Base-by-base conservation (phyloP, 805 yeast species). In the Candida ficus region DNA sequence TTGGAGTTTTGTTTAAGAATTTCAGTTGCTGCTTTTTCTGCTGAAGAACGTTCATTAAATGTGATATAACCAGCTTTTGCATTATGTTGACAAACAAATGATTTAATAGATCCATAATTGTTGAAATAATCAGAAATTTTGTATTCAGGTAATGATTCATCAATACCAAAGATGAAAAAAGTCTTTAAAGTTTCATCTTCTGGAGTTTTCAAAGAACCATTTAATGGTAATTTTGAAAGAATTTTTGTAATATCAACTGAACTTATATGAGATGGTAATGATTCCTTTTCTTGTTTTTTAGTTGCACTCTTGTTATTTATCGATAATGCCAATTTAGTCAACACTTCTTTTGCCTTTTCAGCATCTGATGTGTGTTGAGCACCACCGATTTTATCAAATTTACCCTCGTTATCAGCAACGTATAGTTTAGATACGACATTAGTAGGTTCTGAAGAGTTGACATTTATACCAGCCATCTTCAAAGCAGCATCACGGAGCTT, bases 401-500 rank as follows among this genome's bases (percentile, higher is more conserved):
- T 47, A 4, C 50, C 69, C 39, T 70, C 72, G 41, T 75, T 71
- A 44, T 72, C 68, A 3, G 85, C 83, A 38, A 73, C 64, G 50
- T 74, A 82, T 29, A 76, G 61, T 56, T 74, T 75, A 40, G 78
- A 68, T 50, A 78, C 66, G 28, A 74, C 68, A 56, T 75, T 70
- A 53, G 75, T 57, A 34, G 78, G 71, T 56, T 76, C 68, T 21
- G 58, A 52, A 1, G 64, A 40, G 4, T 55, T 57, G 3, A 59
- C 47, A 20, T 63, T 68, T 13, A 70, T 64, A 13, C 80, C 81
- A 2, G 90, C 82, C 71, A 87, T 70, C 50, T 79, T 78, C 52
- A 89, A 60, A 4, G 95, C 85, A 2, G 87, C 79, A 53, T 90
- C 96, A 48, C 96, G 68, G 7, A 88, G 63, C 10, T 80, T 76